These are phyloP conservation scores for Plasmodium malariae DNA, from an alignment of 169 alveolate genomes.

Conservation along the genomic window DNA sequence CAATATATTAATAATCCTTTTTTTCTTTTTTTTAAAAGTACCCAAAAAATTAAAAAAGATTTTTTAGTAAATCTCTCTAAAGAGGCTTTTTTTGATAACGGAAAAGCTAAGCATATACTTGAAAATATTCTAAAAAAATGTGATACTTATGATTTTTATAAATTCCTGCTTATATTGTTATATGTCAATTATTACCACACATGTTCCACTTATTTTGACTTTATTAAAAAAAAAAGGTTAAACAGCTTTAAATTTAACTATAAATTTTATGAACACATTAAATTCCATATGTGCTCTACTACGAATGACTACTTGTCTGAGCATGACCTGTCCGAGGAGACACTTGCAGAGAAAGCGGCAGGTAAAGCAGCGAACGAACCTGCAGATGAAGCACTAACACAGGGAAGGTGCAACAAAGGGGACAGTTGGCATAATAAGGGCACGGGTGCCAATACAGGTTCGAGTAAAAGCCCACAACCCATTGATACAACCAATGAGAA, in stretches of 20 bases:
- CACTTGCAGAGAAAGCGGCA: not conserved
- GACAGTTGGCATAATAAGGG: too few relatives aligned
- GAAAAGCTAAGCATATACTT: not conserved
- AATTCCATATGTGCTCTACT: slow-evolving; percentile 19
- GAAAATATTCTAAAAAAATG: slow-evolving; percentile 21
- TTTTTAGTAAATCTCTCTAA: slow-evolving; percentile 39
- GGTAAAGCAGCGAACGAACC: too few relatives aligned
- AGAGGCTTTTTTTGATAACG: slow-evolving; percentile 40
- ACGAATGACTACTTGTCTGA: slow-evolving; percentile 31
- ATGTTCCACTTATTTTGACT: slow-evolving; percentile 40
- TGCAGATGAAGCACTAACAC: too few relatives aligned
- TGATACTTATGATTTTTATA: slow-evolving; percentile 20
- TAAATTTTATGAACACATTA: slow-evolving; percentile 36
- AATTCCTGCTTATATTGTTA: slow-evolving; percentile 18
- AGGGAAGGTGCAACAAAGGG: too few relatives aligned
- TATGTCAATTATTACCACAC: slow-evolving; percentile 33
- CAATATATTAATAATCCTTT: slow-evolving; percentile 21
- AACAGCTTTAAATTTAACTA: slow-evolving; percentile 36
- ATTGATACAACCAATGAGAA: not conserved
- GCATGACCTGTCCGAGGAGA: not conserved
- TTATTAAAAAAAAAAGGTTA: slow-evolving; percentile 33
- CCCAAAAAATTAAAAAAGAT: slow-evolving; percentile 46
- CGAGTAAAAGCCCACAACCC: too few relatives aligned
- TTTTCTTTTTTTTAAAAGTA: slow-evolving; percentile 34
- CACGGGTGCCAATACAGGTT: too few relatives aligned